Evolutionary conservation across 116 monocot genomes (phyloP).

Genomic region (Zostera marina): DNA sequence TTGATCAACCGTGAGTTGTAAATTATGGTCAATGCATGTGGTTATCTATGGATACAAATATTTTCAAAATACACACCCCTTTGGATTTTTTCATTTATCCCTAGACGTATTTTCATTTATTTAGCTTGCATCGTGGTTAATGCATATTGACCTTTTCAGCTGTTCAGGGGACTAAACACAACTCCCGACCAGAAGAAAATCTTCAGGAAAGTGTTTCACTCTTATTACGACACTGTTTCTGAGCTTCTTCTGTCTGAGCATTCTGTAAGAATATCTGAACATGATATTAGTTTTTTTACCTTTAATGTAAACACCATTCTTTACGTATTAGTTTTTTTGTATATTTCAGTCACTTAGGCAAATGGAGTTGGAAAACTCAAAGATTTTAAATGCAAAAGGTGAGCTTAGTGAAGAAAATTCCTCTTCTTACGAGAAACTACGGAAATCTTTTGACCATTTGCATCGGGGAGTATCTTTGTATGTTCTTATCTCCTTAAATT

Average conservation of each 20-base stretch:
- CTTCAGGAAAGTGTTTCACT: conserved; percentile 67
- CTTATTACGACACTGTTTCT: conserved; percentile 77
- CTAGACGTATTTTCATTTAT: not conserved
- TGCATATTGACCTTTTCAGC: conserved; percentile 23
- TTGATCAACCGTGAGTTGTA: too few relatives aligned
- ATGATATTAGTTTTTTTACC: not conserved
- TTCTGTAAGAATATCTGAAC: conserved; percentile 30
- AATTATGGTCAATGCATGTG: too few relatives aligned
- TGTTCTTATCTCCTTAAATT: conserved; percentile 12
- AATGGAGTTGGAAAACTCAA: conserved; percentile 92
- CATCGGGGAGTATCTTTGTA: conserved; percentile 95
- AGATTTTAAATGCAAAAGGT: conserved; percentile 78
- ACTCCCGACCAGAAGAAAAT: conserved; percentile 75
- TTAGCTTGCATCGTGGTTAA: not conserved
- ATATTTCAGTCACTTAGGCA: conserved; percentile 50
- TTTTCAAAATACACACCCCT: too few relatives aligned
- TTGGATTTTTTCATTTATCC: too few relatives aligned
- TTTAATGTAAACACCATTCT: not conserved
- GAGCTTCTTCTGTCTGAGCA: conserved; percentile 88
- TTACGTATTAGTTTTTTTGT: not conserved
- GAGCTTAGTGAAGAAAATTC: conserved; percentile 91
- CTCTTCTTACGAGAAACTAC: conserved; percentile 77
- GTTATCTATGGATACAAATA: too few relatives aligned
- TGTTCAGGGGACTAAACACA: conserved; percentile 67
- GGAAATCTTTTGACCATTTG: conserved; percentile 80